Evolutionary conservation across 2,329 filamentous ascomycete genomes (phyloP).

Genomic region (Drechmeria coniospora): DNA sequence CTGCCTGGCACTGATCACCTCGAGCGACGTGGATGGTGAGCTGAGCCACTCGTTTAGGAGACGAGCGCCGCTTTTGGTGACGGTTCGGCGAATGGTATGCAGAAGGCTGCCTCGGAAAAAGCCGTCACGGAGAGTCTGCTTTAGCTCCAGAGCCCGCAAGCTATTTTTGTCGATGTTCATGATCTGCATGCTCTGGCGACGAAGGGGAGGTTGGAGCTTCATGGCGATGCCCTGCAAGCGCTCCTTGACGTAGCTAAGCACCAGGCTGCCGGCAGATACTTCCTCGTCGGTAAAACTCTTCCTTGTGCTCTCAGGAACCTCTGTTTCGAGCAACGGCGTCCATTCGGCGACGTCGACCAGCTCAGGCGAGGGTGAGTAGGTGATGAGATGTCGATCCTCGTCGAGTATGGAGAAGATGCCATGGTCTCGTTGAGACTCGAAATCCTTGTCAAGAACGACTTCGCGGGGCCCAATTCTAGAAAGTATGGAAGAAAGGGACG

Average conservation of each 20-base stretch:
- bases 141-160: constrained; percentile 76
- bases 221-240: constrained; percentile 64
- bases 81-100: constrained; percentile 77
- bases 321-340: constrained; percentile 61
- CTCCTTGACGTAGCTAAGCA: constrained; percentile 74
- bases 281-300: constrained; percentile 52
- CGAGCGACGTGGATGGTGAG: constrained; percentile 76
- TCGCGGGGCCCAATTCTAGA: constrained; percentile 74
- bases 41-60: constrained; percentile 75
- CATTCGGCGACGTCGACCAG: constrained; percentile 46
- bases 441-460: constrained; percentile 57
- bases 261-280: constrained; percentile 57
- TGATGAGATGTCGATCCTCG: constrained; percentile 62
- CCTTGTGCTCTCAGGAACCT: constrained; percentile 38
- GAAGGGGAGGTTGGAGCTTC: constrained; percentile 69
- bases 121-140: constrained; percentile 70
- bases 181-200: constrained; percentile 57
- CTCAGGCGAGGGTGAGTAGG: constrained; percentile 43
- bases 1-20: constrained; percentile 62
- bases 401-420: constrained; percentile 52
- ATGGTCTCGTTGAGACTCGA: constrained; percentile 42
- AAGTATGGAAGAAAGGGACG: constrained; percentile 62
- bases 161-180: constrained; percentile 91
- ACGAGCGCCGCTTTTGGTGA: constrained; percentile 80
- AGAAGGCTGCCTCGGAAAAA: constrained; percentile 69